Conservation (phyloP, 257 asterid genomes). For the Coffea canephora region DNA sequence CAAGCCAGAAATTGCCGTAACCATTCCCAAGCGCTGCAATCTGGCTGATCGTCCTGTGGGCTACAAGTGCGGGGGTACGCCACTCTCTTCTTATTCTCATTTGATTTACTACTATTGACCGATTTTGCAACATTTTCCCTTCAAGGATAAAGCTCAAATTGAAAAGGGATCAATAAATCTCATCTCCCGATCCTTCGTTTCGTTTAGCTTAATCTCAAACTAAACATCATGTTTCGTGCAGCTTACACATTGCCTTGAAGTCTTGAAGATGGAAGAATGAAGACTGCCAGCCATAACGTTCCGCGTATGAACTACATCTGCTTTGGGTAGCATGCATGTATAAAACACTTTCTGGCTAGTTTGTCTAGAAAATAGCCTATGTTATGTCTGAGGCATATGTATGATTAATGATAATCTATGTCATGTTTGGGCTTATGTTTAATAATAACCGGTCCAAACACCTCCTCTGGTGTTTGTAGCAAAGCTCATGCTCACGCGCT, state of each 20-base stretch:
- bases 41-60: conserved; percentile 67
- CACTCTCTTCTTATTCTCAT: not conserved
- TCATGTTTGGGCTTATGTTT: not conserved
- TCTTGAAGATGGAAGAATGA: conserved; percentile 39
- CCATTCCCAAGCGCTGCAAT: conserved; percentile 74
- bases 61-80: conserved; percentile 68
- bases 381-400: not conserved
- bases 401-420: not conserved
- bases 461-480: not conserved
- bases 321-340: conserved; percentile 3
- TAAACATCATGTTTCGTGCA: conserved; percentile 18
- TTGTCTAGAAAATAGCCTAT: not conserved
- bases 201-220: not conserved
- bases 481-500: not conserved
- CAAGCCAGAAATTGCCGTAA: conserved; percentile 52
- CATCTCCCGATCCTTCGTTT: not conserved
- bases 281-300: conserved; percentile 11
- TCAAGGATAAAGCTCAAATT: not conserved
- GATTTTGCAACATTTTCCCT: not conserved
- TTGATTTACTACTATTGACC: not conserved
- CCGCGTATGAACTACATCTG: not conserved
- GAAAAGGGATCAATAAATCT: too few species aligned
- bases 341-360: not conserved
- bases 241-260: conserved; percentile 59
- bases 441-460: not conserved